Conservation (phyloP, 2,329 filamentous ascomycete genomes). For the Dryadomyces quercivorus region DNA sequence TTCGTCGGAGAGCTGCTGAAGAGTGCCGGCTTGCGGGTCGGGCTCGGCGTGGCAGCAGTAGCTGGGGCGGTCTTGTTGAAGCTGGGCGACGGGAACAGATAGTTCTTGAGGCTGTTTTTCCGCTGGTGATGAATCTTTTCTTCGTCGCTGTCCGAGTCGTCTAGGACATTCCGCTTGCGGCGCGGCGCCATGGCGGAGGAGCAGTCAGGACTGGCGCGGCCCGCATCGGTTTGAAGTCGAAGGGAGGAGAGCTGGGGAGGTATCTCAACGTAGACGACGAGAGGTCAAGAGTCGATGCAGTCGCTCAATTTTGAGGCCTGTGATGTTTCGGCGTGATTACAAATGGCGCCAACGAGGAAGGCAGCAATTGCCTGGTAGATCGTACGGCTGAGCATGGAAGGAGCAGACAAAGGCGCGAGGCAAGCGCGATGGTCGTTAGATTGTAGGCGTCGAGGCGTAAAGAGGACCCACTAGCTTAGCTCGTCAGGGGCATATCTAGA, state of each 20-base stretch:
- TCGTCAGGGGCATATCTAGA: background rate
- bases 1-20: conserved; percentile 1
- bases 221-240: background rate
- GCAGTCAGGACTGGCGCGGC: background rate
- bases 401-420: conserved; percentile 1
- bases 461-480: background rate
- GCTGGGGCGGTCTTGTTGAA: conserved; percentile 18
- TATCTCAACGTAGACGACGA: too few relatives aligned
- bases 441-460: background rate
- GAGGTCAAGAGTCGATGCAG: background rate
- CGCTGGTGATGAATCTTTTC: conserved; percentile 23
- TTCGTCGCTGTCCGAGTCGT: conserved; percentile 37
- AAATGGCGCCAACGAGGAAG: background rate
- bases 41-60: conserved; percentile 28
- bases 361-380: background rate
- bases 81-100: conserved; percentile 40
- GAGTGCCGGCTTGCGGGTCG: conserved; percentile 21
- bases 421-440: conserved; percentile 6
- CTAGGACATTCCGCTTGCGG: conserved; percentile 43
- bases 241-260: background rate
- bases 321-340: background rate
- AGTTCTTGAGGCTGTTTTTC: conserved; percentile 37
- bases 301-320: background rate
- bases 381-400: background rate
- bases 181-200: conserved; percentile 39